Percentiles rank a stretch among this genome's conserved stretches.
These are phyloP conservation scores for Blastobotrys capitulatus DNA, from an alignment of 1,139 yeast genomes.

Conservation along the genomic window DNA sequence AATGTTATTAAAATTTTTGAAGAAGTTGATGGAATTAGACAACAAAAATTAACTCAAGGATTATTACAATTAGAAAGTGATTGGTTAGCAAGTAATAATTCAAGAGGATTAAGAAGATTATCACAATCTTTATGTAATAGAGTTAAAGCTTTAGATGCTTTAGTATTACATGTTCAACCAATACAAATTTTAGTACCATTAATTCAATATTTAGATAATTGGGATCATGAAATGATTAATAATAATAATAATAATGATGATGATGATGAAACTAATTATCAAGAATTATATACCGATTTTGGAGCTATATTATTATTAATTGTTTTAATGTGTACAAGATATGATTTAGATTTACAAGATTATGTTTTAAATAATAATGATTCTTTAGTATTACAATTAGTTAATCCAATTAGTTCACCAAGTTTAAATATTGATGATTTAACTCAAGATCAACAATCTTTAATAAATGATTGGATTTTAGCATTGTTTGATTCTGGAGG, in stretches of 20 bases:
- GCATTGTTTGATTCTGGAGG: constrained; percentile 85
- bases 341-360: constrained; percentile 36
- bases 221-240: constrained; percentile 19
- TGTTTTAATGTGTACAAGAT: constrained; percentile 42
- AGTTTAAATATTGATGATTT: constrained; percentile 22
- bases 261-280: constrained; percentile 51
- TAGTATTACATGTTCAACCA: constrained; percentile 34
- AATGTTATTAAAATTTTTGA: constrained; percentile 23
- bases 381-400: neutral
- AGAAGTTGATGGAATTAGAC: constrained; percentile 27
- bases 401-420: constrained; percentile 5
- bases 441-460: constrained; percentile 34
- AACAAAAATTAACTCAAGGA: constrained; percentile 23
- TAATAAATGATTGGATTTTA: constrained; percentile 69
- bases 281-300: constrained; percentile 63
- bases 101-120: constrained; percentile 40
- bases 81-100: constrained; percentile 26
- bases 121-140: constrained; percentile 43
- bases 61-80: constrained; percentile 19
- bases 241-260: constrained; percentile 18
- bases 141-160: constrained; percentile 39
- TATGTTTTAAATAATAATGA: constrained; percentile 11
- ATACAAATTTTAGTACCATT: constrained; percentile 28
- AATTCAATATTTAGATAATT: constrained; percentile 33
- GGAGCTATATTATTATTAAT: constrained; percentile 54